phyloP scores from a whole-genome alignment of 495 filamentous ascomycete genomes.

The Cairneyella variabilis region DNA sequence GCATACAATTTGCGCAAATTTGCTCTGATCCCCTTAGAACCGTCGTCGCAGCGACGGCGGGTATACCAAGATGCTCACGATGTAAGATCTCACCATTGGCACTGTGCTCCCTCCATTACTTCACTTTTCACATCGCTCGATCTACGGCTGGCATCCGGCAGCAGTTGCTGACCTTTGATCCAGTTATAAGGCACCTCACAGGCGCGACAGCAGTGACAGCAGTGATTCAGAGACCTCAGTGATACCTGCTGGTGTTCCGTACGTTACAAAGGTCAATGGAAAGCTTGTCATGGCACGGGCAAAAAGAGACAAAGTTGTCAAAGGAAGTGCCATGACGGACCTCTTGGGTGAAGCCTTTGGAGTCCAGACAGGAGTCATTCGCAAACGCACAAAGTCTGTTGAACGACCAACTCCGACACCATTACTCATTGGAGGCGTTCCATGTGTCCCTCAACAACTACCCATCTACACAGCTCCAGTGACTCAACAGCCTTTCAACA shows the following conservation, averaged over 20 bases:
- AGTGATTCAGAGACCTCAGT: not conserved
- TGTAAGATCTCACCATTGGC: slow-evolving; percentile 10
- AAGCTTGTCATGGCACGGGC: slow-evolving; percentile 25
- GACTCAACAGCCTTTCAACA: slow-evolving; percentile 13
- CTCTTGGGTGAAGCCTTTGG: slow-evolving; percentile 22
- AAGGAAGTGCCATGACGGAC: slow-evolving; percentile 1
- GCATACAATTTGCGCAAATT: no score
- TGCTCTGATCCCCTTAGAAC: no score
- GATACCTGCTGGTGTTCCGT: slow-evolving; percentile 19
- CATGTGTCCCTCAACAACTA: slow-evolving; percentile 11
- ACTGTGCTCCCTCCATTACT: not conserved
- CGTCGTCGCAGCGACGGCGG: no score
- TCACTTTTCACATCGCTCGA: not conserved
- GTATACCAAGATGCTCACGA: slow-evolving; percentile 14
- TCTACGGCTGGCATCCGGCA: no score
- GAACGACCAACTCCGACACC: not conserved
- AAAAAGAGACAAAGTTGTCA: slow-evolving; percentile 13
- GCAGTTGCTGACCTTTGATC: not conserved
- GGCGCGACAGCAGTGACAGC: not conserved
- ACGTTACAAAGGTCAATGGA: slow-evolving; percentile 28
- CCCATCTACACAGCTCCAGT: slow-evolving; percentile 9
- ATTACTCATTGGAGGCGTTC: slow-evolving; percentile 14
- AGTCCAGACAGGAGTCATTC: not conserved
- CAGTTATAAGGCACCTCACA: not conserved
- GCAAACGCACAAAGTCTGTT: slow-evolving; percentile 11